Conservation (phyloP, 345 rosid species). For the Reutealis trisperma region DNA sequence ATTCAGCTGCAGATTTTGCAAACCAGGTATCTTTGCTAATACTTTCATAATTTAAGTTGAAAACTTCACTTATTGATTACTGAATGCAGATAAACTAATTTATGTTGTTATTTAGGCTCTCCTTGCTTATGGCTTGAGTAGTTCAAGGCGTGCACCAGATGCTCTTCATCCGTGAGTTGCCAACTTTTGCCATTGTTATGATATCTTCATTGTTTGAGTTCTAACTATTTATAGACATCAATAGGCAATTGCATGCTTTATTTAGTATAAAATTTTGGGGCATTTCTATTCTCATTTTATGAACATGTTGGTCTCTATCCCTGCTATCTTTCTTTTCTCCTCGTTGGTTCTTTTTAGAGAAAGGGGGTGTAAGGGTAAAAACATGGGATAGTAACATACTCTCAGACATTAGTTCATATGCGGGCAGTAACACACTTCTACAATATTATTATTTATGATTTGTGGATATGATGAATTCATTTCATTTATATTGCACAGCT, state of each 20-base stretch:
- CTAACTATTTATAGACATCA: background rate
- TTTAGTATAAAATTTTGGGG: too few relatives aligned
- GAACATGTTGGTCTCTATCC: too few relatives aligned
- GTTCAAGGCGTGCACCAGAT: conserved; percentile 99
- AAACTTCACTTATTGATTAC: conserved; percentile 2
- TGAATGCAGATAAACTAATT: conserved; percentile 43
- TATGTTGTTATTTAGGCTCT: conserved; percentile 64
- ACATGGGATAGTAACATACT: background rate
- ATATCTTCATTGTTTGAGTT: background rate
- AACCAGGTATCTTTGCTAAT: conserved; percentile 64
- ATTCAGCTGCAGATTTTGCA: conserved; percentile 93
- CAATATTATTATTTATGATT: background rate
- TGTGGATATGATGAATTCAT: background rate
- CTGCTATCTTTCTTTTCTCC: too few relatives aligned
- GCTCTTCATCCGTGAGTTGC: conserved; percentile 91
- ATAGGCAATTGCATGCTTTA: too few relatives aligned
- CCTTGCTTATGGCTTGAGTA: conserved; percentile 94
- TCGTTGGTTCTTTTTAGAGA: too few relatives aligned
- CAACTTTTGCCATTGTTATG: conserved; percentile 2
- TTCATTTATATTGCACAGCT: conserved; percentile 45
- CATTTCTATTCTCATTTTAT: too few relatives aligned
- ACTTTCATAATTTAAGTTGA: background rate
- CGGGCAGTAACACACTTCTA: background rate
- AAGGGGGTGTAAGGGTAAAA: too few relatives aligned
- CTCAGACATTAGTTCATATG: background rate